Percentiles rank a stretch among this genome's conserved stretches.
Evolutionary conservation across 2,329 filamentous ascomycete species (phyloP).

Genomic region (Exophiala oligosperma): DNA sequence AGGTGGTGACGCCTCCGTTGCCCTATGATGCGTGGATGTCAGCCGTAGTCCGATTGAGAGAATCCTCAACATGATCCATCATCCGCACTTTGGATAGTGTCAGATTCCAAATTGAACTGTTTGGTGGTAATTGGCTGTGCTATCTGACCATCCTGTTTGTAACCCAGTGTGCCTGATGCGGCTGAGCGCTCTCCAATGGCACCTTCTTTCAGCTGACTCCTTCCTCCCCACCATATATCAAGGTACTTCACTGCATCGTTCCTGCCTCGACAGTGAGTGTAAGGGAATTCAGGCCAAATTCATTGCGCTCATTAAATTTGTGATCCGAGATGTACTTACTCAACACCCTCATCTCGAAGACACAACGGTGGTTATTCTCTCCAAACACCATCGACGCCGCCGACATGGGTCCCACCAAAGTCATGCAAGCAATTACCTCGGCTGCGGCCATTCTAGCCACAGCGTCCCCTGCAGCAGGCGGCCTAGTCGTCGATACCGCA

Average conservation of each 20-base stretch:
- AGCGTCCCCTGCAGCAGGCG: neutral
- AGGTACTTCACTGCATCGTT: neutral
- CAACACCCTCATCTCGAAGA: neutral
- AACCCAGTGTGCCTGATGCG: neutral
- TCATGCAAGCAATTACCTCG: conserved; percentile 1
- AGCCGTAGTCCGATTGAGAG: neutral
- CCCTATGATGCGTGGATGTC: neutral
- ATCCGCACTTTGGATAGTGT: neutral
- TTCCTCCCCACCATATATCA: neutral
- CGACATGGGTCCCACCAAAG: neutral
- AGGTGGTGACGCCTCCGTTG: neutral
- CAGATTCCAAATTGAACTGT: neutral
- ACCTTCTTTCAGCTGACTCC: neutral
- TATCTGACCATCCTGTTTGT: neutral
- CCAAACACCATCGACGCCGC: neutral
- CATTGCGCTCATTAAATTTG: neutral
- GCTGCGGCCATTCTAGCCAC: neutral
- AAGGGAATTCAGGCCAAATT: neutral
- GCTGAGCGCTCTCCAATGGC: neutral
- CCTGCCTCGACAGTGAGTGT: neutral
- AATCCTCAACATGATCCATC: neutral
- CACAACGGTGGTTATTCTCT: neutral
- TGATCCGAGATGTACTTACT: neutral
- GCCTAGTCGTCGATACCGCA: conserved; percentile 17
- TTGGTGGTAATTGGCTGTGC: neutral